Conservation (phyloP, 202 grass and related monocot genomes). For the Setaria italica region DNA sequence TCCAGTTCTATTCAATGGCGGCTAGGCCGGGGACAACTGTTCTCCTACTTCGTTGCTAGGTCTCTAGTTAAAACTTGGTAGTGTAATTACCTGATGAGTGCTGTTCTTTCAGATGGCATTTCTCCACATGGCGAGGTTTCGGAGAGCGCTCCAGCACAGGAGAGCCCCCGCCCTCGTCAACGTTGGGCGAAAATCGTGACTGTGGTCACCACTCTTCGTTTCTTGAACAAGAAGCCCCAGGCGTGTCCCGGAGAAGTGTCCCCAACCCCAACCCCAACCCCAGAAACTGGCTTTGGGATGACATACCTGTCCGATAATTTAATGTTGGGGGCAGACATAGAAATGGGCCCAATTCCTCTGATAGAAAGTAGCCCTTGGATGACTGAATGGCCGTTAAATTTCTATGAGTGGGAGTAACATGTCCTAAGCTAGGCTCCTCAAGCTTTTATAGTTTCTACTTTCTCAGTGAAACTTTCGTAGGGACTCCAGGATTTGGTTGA, state of each 20-base stretch:
- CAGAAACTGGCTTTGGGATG: background rate
- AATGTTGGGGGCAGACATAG: background rate
- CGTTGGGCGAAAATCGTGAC: slow-evolving; percentile 38
- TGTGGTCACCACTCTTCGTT: background rate
- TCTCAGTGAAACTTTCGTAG: background rate
- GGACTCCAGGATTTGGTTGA: too few species aligned
- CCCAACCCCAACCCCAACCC: too few species aligned
- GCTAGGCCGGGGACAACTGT: too few species aligned
- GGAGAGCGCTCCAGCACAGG: background rate
- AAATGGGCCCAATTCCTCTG: background rate
- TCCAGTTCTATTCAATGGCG: background rate
- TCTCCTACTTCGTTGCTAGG: background rate
- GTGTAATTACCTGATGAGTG: background rate
- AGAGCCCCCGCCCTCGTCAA: background rate
- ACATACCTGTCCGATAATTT: background rate
- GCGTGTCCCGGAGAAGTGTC: background rate
- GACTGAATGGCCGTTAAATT: too few species aligned
- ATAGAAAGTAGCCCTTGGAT: too few species aligned
- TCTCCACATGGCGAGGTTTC: background rate
- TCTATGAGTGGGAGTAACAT: too few species aligned
- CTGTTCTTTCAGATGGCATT: background rate
- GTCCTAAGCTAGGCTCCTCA: background rate
- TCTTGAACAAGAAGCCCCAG: background rate
- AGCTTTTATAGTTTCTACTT: background rate
- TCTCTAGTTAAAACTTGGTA: background rate